Evolutionary conservation across 176 grass and related monocot species (phyloP), one percentile per base, ranked within the genome.

Genomic region (Carex kokanica): DNA sequence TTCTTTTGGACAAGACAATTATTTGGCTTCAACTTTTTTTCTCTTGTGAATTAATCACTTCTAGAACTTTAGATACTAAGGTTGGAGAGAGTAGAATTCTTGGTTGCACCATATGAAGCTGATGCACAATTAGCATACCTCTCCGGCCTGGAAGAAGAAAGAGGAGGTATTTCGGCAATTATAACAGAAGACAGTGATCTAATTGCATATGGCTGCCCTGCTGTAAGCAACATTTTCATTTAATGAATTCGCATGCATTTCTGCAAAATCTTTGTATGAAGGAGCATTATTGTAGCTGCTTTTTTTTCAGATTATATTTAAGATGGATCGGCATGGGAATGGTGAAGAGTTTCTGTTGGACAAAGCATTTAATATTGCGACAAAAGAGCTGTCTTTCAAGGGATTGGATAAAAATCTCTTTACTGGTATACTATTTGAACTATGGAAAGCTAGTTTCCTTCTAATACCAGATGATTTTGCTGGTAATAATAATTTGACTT

Each of bases 71-170:
- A 97, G 94, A 85, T 90, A 59, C 81, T 97, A 62, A 90, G 86
- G 79, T 78, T 70, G 74, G 86, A 93, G 86, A 74, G 67, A 71
- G 49, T 93, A 36, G 94, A 97, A 64, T 97, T 93, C 20, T 74
- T 93, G 56, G 94, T 97, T 83, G 86, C 94, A 89, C 94, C 94
- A 43, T 97, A 97, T 24, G 94, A 97, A 89, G 94, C 94, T 67
- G 94, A 97, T 88, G 87, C 94, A 78, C 94, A 97, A 86, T 83
- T 93, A 60, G 94, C 94, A 78, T 93, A 97, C 56, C 82, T 97
- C 36, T 84, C 94, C 78, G 78, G 78, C 51, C 73, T 93, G 72
- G 81, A 91, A 41, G 83, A 88, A 86, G 86, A 90, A 80, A 84
- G 89, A 88, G 91, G 94, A 20, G 91, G 91, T 31, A 90, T 97